Evolutionary conservation across 140 eudicot species (phyloP).

Genomic region (Bidens hawaiensis): DNA sequence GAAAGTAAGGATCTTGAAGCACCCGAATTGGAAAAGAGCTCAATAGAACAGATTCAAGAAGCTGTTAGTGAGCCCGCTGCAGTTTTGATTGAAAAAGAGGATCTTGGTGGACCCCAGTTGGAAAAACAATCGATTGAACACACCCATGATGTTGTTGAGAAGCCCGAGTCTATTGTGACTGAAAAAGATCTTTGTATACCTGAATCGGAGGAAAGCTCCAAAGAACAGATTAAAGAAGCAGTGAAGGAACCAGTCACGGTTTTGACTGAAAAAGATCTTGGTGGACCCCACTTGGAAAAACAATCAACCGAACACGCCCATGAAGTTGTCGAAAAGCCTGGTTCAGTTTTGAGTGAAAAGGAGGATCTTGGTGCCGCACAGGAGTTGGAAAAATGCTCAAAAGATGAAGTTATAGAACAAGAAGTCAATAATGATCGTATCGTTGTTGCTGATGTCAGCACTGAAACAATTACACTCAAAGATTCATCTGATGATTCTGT

Average conservation of each 20-base stretch:
- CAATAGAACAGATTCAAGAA: slow-evolving; percentile 15
- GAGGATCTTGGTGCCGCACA: slow-evolving; percentile 15
- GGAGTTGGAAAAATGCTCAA: background rate
- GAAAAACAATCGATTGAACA: slow-evolving; percentile 6
- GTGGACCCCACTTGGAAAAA: slow-evolving; percentile 15
- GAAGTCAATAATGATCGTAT: too few relatives aligned
- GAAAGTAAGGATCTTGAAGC: slow-evolving; percentile 10
- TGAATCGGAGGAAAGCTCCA: background rate
- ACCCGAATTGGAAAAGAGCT: background rate
- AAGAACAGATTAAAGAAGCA: slow-evolving; percentile 19
- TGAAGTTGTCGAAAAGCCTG: background rate
- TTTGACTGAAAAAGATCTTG: slow-evolving; percentile 22
- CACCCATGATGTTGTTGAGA: slow-evolving; percentile 9
- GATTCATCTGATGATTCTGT: slow-evolving; percentile 12
- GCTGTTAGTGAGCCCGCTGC: slow-evolving; percentile 9
- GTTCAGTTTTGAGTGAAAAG: slow-evolving; percentile 8
- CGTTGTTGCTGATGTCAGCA: background rate
- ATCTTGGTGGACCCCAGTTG: slow-evolving; percentile 15
- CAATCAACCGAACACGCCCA: slow-evolving; percentile 4
- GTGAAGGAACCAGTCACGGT: slow-evolving; percentile 4
- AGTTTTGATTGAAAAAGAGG: slow-evolving; percentile 12
- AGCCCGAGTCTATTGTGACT: slow-evolving; percentile 5
- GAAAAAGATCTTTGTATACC: slow-evolving; percentile 21
- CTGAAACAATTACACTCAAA: slow-evolving; percentile 13
- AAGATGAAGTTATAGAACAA: slow-evolving; percentile 14